Evolutionary conservation across 208 protist species (phyloP).

Genomic region (Crithidia acanthocephali): DNA sequence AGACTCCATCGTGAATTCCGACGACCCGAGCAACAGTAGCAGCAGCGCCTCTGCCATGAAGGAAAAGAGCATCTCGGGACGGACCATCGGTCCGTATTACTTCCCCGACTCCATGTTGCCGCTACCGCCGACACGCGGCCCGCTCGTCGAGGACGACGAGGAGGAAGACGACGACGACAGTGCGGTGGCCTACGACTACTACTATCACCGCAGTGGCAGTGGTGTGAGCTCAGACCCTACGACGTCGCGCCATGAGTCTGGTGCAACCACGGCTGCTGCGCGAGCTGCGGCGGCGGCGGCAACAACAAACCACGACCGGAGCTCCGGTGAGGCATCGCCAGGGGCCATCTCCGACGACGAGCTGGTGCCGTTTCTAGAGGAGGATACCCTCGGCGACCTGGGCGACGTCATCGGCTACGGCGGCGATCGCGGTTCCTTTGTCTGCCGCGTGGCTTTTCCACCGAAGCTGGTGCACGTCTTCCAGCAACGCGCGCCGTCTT

Average conservation of each 20-base stretch:
- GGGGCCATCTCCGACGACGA: background rate
- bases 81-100: conserved; percentile 3
- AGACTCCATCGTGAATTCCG: conserved; percentile 9
- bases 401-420: conserved; percentile 61
- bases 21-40: conserved; percentile 8
- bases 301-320: background rate
- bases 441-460: conserved; percentile 51
- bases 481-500: conserved; percentile 1
- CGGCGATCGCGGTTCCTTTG: conserved; percentile 71
- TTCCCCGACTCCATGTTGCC: background rate
- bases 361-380: conserved; percentile 9
- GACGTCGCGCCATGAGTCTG: background rate
- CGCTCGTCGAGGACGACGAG: conserved; percentile 34
- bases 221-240: background rate
- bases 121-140: background rate
- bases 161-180: conserved; percentile 2
- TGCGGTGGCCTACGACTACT: conserved; percentile 15
- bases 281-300: background rate
- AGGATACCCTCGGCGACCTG: conserved; percentile 30
- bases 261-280: background rate
- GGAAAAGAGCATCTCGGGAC: background rate
- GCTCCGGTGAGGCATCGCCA: background rate
- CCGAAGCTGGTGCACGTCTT: conserved; percentile 8
- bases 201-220: background rate
- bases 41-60: background rate